phyloP scores from a whole-genome alignment of 1,284 basidiomycete genomes.

The Tylopilus sp. region DNA sequence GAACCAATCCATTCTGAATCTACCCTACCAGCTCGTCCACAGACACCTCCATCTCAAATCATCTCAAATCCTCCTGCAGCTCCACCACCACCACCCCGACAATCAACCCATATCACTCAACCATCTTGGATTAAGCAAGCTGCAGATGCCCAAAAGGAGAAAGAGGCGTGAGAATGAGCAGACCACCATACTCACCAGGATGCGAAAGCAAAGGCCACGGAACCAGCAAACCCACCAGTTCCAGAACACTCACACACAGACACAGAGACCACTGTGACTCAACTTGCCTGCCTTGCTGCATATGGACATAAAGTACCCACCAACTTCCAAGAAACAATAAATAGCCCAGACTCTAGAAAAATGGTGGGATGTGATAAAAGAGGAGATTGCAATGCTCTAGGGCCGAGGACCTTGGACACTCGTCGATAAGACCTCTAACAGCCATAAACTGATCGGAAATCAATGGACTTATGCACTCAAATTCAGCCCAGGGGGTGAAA shows the following conservation, averaged over 20 bases:
- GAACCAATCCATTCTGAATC: no score
- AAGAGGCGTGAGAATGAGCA: not conserved
- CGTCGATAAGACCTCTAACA: conserved; percentile 26
- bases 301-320: not conserved
- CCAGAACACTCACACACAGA: not conserved
- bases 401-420: conserved; percentile 39
- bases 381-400: conserved; percentile 38
- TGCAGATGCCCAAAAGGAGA: not conserved
- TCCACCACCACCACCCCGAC: not conserved
- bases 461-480: conserved; percentile 53
- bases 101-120: not conserved
- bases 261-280: not conserved
- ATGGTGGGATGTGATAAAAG: conserved; percentile 44
- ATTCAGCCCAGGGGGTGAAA: conserved; percentile 40
- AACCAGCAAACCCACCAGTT: not conserved
- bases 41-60: no score
- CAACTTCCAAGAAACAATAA: no score
- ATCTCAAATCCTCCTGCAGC: not conserved
- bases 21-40: no score
- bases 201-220: not conserved
- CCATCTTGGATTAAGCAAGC: conserved; percentile 6
- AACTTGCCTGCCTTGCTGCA: not conserved
- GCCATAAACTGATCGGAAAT: conserved; percentile 36
- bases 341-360: conserved; percentile 2
- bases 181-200: not conserved